Evolutionary conservation across 176 grass and related monocot genomes (phyloP).

Genomic region (Saccharum spontaneum): DNA sequence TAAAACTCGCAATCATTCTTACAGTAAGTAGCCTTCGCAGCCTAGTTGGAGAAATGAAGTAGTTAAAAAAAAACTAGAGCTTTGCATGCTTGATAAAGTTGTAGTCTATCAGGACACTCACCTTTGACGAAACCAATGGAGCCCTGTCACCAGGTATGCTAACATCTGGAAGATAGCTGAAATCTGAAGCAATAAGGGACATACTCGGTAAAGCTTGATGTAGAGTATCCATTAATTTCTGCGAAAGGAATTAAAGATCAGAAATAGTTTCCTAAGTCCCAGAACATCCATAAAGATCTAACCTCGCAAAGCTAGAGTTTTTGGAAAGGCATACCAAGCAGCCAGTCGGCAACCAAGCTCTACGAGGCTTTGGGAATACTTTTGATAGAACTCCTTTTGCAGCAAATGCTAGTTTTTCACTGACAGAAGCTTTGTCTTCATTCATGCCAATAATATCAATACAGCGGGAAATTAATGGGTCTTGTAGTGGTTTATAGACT

Average conservation of each 20-base stretch:
- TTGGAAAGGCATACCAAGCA: slow-evolving; percentile 64
- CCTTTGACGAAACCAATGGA: slow-evolving; percentile 92
- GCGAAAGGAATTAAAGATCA: slow-evolving; percentile 11
- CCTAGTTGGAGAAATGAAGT: slow-evolving; percentile 6
- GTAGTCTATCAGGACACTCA: slow-evolving; percentile 16
- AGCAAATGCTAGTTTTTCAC: slow-evolving; percentile 58
- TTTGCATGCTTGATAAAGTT: not conserved
- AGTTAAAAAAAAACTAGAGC: not conserved
- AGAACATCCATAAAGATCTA: slow-evolving; percentile 22
- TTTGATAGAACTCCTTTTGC: slow-evolving; percentile 66
- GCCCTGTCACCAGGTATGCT: slow-evolving; percentile 87
- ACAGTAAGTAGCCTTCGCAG: not conserved
- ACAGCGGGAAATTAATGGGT: slow-evolving; percentile 74
- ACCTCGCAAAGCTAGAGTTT: slow-evolving; percentile 13
- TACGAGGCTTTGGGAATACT: slow-evolving; percentile 79
- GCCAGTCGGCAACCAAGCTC: slow-evolving; percentile 94
- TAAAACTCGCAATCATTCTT: slow-evolving; percentile 6
- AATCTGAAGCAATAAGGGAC: slow-evolving; percentile 94
- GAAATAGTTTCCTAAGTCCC: not conserved
- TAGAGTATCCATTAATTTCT: slow-evolving; percentile 88
- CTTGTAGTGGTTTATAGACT: slow-evolving; percentile 91
- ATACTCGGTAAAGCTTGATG: slow-evolving; percentile 89
- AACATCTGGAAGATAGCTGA: slow-evolving; percentile 97
- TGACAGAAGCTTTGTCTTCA: slow-evolving; percentile 45
- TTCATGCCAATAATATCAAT: slow-evolving; percentile 66